These are phyloP conservation scores for Paraleonurus japonicus DNA, from an alignment of 257 asterid species.

Conservation along the genomic window DNA sequence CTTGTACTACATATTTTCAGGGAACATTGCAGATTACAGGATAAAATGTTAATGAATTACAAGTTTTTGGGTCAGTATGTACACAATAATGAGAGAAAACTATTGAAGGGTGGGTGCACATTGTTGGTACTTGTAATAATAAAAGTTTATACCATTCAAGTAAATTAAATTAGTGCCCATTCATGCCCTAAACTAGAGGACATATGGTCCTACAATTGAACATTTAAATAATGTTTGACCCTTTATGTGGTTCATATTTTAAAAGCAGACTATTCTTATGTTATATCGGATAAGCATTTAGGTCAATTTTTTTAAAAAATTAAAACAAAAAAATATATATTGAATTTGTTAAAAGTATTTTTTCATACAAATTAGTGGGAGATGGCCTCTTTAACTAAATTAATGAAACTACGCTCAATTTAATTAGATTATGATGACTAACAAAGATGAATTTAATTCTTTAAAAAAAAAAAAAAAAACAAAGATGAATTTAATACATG, in stretches of 20 bases:
- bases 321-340: neutral
- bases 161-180: conserved; percentile 2
- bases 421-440: neutral
- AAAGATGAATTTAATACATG: neutral
- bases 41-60: neutral
- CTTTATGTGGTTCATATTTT: neutral
- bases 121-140: neutral
- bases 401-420: neutral
- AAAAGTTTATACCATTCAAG: conserved; percentile 9
- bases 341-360: neutral
- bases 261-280: neutral
- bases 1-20: neutral
- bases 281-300: neutral
- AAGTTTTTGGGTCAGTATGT: conserved; percentile 2
- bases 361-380: neutral
- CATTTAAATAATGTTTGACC: neutral
- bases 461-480: no score
- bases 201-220: conserved; percentile 22
- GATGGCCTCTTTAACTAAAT: neutral
- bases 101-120: conserved; percentile 6
- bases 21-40: conserved; percentile 3
- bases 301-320: neutral
- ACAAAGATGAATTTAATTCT: neutral
- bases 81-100: conserved; percentile 12
- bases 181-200: conserved; percentile 12